Evolutionary conservation across 1,139 yeast genomes (phyloP).

Genomic region (Meyerozyma guilliermondii): DNA sequence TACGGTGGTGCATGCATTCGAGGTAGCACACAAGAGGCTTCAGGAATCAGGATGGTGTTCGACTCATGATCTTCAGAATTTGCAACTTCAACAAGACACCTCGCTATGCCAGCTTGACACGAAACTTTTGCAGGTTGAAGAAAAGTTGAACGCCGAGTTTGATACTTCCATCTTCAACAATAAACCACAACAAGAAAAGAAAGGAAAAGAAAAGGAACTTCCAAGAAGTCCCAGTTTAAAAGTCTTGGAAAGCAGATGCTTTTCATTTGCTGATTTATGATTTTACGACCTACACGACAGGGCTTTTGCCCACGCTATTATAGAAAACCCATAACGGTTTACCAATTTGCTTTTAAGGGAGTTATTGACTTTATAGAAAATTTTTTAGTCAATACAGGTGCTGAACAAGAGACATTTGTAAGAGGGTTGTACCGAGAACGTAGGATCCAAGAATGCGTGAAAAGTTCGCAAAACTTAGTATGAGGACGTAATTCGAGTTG

Average conservation of each 20-base stretch:
- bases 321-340: neutral
- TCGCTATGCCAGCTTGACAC: conserved; percentile 29
- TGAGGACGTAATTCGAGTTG: conserved; percentile 33
- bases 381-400: neutral
- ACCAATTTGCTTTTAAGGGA: neutral
- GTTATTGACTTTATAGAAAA: neutral
- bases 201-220: conserved; percentile 6
- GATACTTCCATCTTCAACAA: conserved; percentile 18
- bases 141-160: conserved; percentile 23
- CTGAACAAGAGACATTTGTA: conserved; percentile 2
- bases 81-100: conserved; percentile 32
- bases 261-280: conserved; percentile 18
- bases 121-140: conserved; percentile 28
- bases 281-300: neutral
- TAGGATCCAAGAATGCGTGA: conserved; percentile 30
- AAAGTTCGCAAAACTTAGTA: conserved; percentile 18
- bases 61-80: conserved; percentile 36
- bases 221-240: conserved; percentile 21
- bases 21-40: conserved; percentile 30
- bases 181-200: conserved; percentile 2
- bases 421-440: conserved; percentile 27
- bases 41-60: conserved; percentile 44
- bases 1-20: conserved; percentile 31
- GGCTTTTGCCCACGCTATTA: neutral
- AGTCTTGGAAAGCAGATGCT: conserved; percentile 22